Evolutionary conservation across 306 rosid genomes (phyloP).

Genomic region (Gynostemma pentaphyllum): DNA sequence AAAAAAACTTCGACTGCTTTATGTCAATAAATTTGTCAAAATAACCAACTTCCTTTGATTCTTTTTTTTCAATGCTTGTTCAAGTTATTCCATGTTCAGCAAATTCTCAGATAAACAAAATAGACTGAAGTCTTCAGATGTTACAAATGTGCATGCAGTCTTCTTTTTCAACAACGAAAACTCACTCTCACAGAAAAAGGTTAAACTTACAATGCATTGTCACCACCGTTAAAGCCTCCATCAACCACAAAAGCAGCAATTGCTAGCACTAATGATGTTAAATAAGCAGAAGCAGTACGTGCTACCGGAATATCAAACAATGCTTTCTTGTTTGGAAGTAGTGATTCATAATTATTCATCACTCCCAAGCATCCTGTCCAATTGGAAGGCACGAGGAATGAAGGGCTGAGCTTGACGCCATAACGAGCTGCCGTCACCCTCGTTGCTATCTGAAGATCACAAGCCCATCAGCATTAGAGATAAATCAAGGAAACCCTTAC

Average conservation of each 20-base stretch:
- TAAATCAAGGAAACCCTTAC: background rate
- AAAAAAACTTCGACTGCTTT: background rate
- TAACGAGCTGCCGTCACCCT: constrained; percentile 76
- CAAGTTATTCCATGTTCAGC: background rate
- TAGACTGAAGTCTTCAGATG: background rate
- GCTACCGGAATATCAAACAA: constrained; percentile 87
- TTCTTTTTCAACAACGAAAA: background rate
- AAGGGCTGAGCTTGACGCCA: constrained; percentile 88
- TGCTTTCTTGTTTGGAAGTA: constrained; percentile 75
- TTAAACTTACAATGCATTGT: constrained; percentile 67
- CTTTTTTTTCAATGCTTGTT: background rate
- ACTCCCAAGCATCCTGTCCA: constrained; percentile 97
- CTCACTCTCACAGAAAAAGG: background rate
- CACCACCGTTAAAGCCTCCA: constrained; percentile 92
- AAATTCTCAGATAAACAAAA: too few species aligned
- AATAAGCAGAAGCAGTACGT: constrained; percentile 75
- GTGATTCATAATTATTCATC: constrained; percentile 83
- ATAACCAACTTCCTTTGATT: background rate
- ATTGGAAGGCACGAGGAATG: constrained; percentile 81
- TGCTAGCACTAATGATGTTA: constrained; percentile 70
- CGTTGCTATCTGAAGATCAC: constrained; percentile 56
- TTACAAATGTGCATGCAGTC: background rate
- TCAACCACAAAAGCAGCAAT: constrained; percentile 73
- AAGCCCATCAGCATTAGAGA: background rate
- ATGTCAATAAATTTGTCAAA: too few species aligned